Evolutionary conservation across 345 rosid genomes (phyloP).

Genomic region (Capsella bursapastoris): DNA sequence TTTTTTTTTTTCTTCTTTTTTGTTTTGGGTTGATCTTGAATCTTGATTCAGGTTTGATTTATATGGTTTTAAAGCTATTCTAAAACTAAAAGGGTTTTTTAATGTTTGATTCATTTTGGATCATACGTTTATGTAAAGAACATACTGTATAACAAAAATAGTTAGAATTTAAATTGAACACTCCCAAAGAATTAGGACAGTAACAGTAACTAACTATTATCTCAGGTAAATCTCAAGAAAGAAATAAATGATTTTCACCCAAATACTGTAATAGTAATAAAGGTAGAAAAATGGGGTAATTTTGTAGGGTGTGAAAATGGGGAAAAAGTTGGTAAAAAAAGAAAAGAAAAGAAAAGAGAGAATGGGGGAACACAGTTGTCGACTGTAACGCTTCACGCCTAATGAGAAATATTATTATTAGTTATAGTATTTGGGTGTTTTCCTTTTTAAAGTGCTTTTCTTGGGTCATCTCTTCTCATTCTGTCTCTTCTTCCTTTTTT

Average conservation of each 20-base stretch:
- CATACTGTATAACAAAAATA: neutral
- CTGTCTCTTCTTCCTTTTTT: slow-evolving; percentile 39
- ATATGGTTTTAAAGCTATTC: neutral
- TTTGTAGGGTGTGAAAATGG: slow-evolving; percentile 31
- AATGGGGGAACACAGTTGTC: slow-evolving; percentile 44
- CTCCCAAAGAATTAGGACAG: neutral
- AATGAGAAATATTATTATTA: slow-evolving; percentile 33
- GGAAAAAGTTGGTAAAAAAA: slow-evolving; percentile 16
- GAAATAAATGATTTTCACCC: neutral
- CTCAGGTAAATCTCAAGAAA: neutral
- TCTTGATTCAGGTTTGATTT: neutral
- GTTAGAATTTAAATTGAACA: neutral
- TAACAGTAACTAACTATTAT: neutral
- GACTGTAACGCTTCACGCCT: slow-evolving; percentile 71
- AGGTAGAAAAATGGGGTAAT: slow-evolving; percentile 18
- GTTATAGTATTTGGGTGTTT: slow-evolving; percentile 49
- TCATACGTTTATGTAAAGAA: neutral
- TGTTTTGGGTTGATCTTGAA: neutral
- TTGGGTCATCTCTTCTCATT: slow-evolving; percentile 62
- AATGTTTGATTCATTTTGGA: neutral
- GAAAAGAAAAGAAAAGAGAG: neutral
- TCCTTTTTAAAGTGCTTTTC: slow-evolving; percentile 54
- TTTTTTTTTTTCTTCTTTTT: neutral
- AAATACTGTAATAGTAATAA: neutral
- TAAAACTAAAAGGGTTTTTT: too few relatives aligned